Conservation (phyloP, 495 filamentous ascomycete species). For the Daldinia vernicosa region DNA sequence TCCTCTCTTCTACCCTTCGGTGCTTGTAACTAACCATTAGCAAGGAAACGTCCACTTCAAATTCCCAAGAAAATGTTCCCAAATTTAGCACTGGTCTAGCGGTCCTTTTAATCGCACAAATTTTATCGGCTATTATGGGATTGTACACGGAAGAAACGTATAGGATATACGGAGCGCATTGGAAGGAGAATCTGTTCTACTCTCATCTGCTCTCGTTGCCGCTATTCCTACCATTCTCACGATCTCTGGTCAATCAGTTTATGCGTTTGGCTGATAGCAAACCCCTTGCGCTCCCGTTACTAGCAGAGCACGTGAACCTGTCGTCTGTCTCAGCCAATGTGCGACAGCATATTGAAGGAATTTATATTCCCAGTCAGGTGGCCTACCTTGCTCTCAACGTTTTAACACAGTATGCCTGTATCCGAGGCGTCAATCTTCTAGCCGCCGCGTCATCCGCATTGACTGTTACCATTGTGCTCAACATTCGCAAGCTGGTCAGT, state of each 20-base stretch:
- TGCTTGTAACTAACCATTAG: conserved; percentile 24
- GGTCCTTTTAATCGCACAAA: conserved; percentile 87
- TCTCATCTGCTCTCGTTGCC: conserved; percentile 82
- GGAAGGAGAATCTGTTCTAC: conserved; percentile 97
- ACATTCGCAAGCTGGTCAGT: conserved; percentile 93
- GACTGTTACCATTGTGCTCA: conserved; percentile 94
- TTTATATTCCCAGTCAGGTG: conserved; percentile 72
- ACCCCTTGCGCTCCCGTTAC: conserved; percentile 54
- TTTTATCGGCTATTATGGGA: conserved; percentile 92
- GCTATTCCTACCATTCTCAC: conserved; percentile 66
- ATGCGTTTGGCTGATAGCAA: conserved; percentile 58
- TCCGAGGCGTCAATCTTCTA: conserved; percentile 91
- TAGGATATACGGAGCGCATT: conserved; percentile 82
- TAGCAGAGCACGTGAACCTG: conserved; percentile 45
- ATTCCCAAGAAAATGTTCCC: conserved; percentile 44
- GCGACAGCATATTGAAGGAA: conserved; percentile 46
- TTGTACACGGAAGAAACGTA: conserved; percentile 94
- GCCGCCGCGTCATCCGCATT: conserved; percentile 86
- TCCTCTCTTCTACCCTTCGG: conserved; percentile 4
- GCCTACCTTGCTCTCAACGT: conserved; percentile 81
- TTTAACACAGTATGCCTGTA: conserved; percentile 91
- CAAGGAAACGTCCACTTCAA: conserved; percentile 46
- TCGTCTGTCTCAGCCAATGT: conserved; percentile 41
- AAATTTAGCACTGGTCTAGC: conserved; percentile 77
- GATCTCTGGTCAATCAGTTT: conserved; percentile 61